Conservation (phyloP, 331 rosid genomes). For the Rosa hybrid region DNA sequence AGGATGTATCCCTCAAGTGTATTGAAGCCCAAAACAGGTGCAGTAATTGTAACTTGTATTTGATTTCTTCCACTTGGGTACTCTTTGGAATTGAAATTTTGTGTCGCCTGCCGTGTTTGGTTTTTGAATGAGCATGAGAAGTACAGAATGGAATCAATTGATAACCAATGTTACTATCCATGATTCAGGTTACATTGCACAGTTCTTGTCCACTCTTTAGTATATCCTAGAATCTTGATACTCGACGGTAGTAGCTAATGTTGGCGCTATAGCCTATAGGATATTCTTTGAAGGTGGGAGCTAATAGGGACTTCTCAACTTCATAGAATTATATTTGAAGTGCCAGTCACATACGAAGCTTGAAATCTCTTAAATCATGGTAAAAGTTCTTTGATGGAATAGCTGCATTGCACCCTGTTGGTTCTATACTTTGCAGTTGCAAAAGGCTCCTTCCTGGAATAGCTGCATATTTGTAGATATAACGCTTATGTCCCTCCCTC, state of each 20-base stretch:
- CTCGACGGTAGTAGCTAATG: not conserved
- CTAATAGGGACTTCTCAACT: too few relatives aligned
- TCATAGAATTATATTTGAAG: not conserved
- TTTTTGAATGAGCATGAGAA: not conserved
- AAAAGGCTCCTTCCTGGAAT: too few relatives aligned
- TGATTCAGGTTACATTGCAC: not conserved
- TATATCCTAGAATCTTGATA: not conserved
- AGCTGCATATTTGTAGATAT: too few relatives aligned
- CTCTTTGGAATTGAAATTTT: not conserved
- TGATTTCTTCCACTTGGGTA: not conserved
- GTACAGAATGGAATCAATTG: not conserved
- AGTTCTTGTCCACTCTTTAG: not conserved
- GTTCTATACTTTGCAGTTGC: too few relatives aligned
- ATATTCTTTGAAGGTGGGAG: not conserved
- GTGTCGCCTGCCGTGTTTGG: not conserved
- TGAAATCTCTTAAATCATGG: too few relatives aligned
- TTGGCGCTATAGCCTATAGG: not conserved
- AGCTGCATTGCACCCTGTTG: too few relatives aligned
- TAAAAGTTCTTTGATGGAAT: too few relatives aligned
- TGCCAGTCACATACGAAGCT: not conserved
- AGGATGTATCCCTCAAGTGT: conserved; percentile 8
- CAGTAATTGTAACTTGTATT: conserved; percentile 1
- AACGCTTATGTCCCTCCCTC: too few relatives aligned
- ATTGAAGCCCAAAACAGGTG: not conserved
- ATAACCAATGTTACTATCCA: not conserved